Evolutionary conservation across 2,329 filamentous ascomycete genomes (phyloP).

Genomic region (Lachnellula suecica): DNA sequence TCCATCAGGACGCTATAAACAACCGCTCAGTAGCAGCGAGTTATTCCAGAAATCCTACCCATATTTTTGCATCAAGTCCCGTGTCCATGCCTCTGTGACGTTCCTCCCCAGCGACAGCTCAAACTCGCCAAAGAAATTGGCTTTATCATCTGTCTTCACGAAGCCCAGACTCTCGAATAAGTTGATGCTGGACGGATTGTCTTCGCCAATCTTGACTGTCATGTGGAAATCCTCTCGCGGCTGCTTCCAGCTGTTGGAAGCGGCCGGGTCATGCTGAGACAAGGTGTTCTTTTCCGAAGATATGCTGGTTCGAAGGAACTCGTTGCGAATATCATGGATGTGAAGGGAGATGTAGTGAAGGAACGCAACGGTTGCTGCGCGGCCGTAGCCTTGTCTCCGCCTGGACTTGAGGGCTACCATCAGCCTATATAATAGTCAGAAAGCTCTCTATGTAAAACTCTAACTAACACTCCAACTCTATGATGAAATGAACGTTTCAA

Average conservation of each 20-base stretch:
- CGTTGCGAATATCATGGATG: constrained; percentile 32
- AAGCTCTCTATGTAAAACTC: too few relatives aligned
- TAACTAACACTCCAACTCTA: too few relatives aligned
- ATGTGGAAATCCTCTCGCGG: constrained; percentile 38
- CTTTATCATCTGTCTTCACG: constrained; percentile 40
- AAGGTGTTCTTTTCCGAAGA: neutral
- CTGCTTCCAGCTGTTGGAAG: constrained; percentile 45
- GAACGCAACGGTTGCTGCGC: constrained; percentile 64
- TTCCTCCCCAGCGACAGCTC: constrained; percentile 46
- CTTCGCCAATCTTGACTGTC: constrained; percentile 59
- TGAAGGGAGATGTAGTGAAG: constrained; percentile 65
- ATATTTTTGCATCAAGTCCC: constrained; percentile 30
- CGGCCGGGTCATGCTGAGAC: neutral
- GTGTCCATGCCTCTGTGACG: constrained; percentile 29
- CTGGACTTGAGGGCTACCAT: constrained; percentile 70
- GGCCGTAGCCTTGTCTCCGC: constrained; percentile 64
- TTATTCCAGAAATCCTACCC: too few relatives aligned
- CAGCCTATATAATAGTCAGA: constrained; percentile 38
- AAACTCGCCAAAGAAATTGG: constrained; percentile 68
- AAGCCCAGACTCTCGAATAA: constrained; percentile 64
- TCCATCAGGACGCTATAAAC: too few relatives aligned
- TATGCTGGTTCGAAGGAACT: neutral
- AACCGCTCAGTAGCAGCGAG: too few relatives aligned
- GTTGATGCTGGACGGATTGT: constrained; percentile 54
- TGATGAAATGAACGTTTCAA: neutral